These are phyloP conservation scores for Rutstroemia sp. DNA, from an alignment of 2,329 filamentous ascomycete genomes.

Conservation along the genomic window DNA sequence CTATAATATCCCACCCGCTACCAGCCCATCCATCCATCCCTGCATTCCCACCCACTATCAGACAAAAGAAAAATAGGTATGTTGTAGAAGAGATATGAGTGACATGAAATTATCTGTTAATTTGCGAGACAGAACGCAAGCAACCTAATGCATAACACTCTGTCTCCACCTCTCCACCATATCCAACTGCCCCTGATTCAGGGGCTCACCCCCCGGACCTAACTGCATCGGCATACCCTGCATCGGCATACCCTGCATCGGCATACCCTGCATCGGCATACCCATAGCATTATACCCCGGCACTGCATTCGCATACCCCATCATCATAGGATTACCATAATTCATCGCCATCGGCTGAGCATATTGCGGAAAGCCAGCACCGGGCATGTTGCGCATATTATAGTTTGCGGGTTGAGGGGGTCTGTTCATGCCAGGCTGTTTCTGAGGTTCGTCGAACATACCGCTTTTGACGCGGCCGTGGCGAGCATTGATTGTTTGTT, in stretches of 20 bases:
- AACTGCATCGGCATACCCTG: constrained; percentile 18
- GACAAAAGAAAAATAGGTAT: too few relatives aligned
- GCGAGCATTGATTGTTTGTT: constrained; percentile 5
- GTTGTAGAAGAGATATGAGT: too few relatives aligned
- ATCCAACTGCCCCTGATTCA: constrained; percentile 29
- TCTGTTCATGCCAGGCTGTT: constrained; percentile 15
- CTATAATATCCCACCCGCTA: too few relatives aligned
- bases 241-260: constrained; percentile 15
- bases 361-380: constrained; percentile 13
- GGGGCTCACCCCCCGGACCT: constrained; percentile 15
- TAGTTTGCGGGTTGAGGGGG: constrained; percentile 11
- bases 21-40: too few relatives aligned
- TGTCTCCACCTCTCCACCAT: constrained; percentile 32
- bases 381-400: constrained; percentile 11
- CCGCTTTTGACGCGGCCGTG: constrained; percentile 17
- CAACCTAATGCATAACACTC: constrained; percentile 27
- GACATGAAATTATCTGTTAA: too few relatives aligned
- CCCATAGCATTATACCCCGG: constrained; percentile 7
- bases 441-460: constrained; percentile 18
- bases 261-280: constrained; percentile 16
- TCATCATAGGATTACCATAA: constrained; percentile 17
- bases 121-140: too few relatives aligned
- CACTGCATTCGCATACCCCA: constrained; percentile 13
- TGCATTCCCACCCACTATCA: too few relatives aligned
- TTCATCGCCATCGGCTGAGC: constrained; percentile 19